Evolutionary conservation across 371 early-diverging fungal genomes (phyloP), one percentile per base, ranked within the genome.

Genomic region (Lichtheimia hyalospora): DNA sequence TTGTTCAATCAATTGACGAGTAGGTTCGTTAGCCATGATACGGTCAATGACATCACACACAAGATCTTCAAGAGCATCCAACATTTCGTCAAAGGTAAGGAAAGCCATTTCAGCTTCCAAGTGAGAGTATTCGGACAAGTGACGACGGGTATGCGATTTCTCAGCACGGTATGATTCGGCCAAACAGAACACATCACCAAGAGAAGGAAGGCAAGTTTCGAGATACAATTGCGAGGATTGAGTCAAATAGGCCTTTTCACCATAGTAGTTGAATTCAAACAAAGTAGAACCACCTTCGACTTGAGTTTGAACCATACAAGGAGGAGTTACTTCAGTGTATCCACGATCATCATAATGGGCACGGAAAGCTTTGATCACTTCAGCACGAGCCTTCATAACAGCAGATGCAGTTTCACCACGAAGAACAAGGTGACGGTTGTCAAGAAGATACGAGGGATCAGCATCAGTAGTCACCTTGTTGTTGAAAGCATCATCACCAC

Each of bases 141-240:
- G 99, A 54, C 99, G 85, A 61, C 99, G 89, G n/a, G 99, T 99
- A 77, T 95, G 94, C 24, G 97, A 96, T 70, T 96, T 98, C 74
- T 99, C 99, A n/a, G 99, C 99, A 68, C 99, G 90, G 86, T 94
- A 99, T 10, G 98, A 97, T 75, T 97, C 97, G 53, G 96, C 92
- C 67, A 99, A 91, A 77, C 98, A 98, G 84, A 92, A 99, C 13
- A 96, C 96, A 67, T 96, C 97, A 48, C 98, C 98, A 67, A 98
- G 77, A 8, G 99, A 88, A 15, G 99, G 96, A 54, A 96, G 85
- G 63, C 92, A 95, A 6, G 99, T 99, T 75, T 99, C 99, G 54
- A 99, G 84, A 71, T 99, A 99, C 49, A 99, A 90, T 82, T 99
- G 99, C 23, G 98, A 98, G 24, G 98, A 96, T 85, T 99, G 99